Percentiles rank a stretch among this genome's conserved stretches.
Conservation (phyloP, 2,329 filamentous ascomycete species). For the Nigrospora osmanthi region DNA sequence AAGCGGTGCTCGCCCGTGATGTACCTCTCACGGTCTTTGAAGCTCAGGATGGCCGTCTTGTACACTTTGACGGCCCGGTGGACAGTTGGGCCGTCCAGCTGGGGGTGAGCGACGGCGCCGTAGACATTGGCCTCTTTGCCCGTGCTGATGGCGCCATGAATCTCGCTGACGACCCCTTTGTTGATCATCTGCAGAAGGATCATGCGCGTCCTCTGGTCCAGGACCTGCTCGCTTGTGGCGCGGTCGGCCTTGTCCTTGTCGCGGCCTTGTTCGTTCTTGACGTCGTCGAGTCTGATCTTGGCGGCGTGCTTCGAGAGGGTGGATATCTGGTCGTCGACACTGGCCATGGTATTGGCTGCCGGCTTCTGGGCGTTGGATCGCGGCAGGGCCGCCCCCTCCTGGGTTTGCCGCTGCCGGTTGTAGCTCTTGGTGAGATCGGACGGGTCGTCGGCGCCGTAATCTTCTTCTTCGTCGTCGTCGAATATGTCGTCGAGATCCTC, state of each 20-base stretch:
- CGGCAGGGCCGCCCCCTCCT: constrained; percentile 48
- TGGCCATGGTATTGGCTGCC: constrained; percentile 68
- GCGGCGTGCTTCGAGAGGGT: constrained; percentile 77
- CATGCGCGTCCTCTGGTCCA: constrained; percentile 92
- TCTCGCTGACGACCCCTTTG: constrained; percentile 76
- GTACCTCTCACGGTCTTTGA: constrained; percentile 96
- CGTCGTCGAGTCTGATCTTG: constrained; percentile 73
- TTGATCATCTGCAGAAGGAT: constrained; percentile 96
- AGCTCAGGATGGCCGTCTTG: constrained; percentile 95
- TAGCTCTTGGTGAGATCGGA: constrained; percentile 78
- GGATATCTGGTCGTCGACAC: constrained; percentile 80
- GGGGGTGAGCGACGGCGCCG: constrained; percentile 65
- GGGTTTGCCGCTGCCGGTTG: constrained; percentile 71
- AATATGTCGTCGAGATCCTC: constrained; percentile 33
- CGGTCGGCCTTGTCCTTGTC: constrained; percentile 86
- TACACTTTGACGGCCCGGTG: constrained; percentile 97
- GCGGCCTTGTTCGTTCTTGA: constrained; percentile 43
- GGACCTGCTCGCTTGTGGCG: constrained; percentile 87
- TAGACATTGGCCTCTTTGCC: constrained; percentile 99
- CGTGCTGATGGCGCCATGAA: constrained; percentile 91
- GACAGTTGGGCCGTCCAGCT: constrained; percentile 42
- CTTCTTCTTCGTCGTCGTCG: constrained; percentile 32
- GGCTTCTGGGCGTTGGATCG: constrained; percentile 75
- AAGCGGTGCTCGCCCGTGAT: constrained; percentile 93
- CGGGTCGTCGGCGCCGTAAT: constrained; percentile 36